Evolutionary conservation across 345 rosid genomes (phyloP), one percentile per base, ranked within the genome.

Genomic region (Aurinia saxatilis): DNA sequence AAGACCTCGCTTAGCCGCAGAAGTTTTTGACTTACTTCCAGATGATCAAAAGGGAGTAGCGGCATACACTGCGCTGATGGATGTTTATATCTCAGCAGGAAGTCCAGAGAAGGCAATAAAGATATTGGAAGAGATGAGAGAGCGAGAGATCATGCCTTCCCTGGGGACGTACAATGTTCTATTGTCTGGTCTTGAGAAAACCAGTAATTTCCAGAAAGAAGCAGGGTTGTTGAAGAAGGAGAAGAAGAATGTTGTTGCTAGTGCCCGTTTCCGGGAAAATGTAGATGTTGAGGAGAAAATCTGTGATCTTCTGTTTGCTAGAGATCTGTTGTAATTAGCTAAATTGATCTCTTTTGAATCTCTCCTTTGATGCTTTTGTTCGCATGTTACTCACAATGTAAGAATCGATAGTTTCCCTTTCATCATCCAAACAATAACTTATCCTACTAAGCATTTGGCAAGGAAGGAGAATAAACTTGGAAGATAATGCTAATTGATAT

Each of bases 301-400:
- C n/a, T 88, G 98, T 67, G 86, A 91, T 62, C 81, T 86, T 57
- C 77, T 90, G 16, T 90, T 79, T 79, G 82, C 78, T 51, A 54
- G 49, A 46, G 66, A 74, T 53, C 19, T 63, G 49, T 47, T 0
- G 6, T 39, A 8, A 34, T n/a, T n/a, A n/a, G n/a, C n/a, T n/a
- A n/a, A n/a, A n/a, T n/a, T n/a, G n/a, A n/a, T n/a, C n/a, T n/a
- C n/a, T n/a, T n/a, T n/a, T n/a, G n/a, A n/a, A n/a, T n/a, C n/a
- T n/a, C n/a, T n/a, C n/a, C n/a, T n/a, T n/a, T n/a, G n/a, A n/a
- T n/a, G n/a, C n/a, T n/a, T n/a, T n/a, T n/a, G n/a, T n/a, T n/a
- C n/a, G n/a, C n/a, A n/a, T n/a, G n/a, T n/a, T n/a, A n/a, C n/a
- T n/a, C n/a, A n/a, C n/a, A n/a, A n/a, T n/a, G n/a, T n/a, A n/a